Conservation (phyloP, 352 stramenopile species). For the Albugo candida region DNA sequence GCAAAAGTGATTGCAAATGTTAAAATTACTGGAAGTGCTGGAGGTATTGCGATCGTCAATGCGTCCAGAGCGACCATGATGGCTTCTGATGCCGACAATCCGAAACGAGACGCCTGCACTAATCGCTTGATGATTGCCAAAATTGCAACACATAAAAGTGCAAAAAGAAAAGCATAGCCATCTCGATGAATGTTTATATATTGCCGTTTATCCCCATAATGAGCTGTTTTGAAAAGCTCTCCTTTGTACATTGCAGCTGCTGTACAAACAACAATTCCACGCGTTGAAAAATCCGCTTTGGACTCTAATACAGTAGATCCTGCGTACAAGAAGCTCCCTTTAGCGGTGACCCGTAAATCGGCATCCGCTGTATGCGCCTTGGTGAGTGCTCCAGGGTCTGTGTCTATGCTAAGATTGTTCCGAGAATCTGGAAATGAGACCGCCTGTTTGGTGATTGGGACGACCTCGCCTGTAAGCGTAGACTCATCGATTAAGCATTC, state of each 20-base stretch:
- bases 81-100: conserved; percentile 6
- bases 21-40: conserved; percentile 23
- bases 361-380: too few species aligned
- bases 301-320: conserved; percentile 19
- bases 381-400: too few species aligned
- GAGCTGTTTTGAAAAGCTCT: conserved; percentile 17
- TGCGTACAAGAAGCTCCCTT: conserved; percentile 33
- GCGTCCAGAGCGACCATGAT: conserved; percentile 21
- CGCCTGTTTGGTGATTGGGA: conserved; percentile 50
- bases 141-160: conserved; percentile 12
- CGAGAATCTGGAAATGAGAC: not conserved
- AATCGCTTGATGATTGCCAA: conserved; percentile 18
- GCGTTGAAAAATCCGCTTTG: conserved; percentile 8
- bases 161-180: conserved; percentile 16
- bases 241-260: conserved; percentile 18
- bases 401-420: not conserved
- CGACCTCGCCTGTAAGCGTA: conserved; percentile 61
- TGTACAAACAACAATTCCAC: conserved; percentile 13
- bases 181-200: conserved; percentile 15
- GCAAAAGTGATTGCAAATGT: conserved; percentile 20
- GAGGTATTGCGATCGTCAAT: conserved; percentile 28
- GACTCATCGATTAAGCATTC: conserved; percentile 56
- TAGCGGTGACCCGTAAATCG: conserved; percentile 24
- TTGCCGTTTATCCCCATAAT: conserved; percentile 12
- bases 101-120: conserved; percentile 8